Conservation (phyloP, 331 rosid genomes). For the Prunus yedoensis region DNA sequence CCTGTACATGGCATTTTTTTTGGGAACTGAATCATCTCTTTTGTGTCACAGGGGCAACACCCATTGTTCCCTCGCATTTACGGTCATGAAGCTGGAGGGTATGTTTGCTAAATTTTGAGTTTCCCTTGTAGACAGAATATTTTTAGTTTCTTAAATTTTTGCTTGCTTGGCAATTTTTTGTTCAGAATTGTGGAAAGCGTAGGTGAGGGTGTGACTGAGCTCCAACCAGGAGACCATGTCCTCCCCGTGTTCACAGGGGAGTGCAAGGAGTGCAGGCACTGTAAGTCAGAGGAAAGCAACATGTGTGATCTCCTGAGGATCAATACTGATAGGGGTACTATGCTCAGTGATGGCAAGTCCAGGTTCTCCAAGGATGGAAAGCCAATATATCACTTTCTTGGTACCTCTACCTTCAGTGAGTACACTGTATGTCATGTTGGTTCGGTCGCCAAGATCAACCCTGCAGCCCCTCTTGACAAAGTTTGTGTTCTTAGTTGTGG, state of each 20-base stretch:
- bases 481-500: slow-evolving; percentile 86
- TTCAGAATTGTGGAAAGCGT: slow-evolving; percentile 82
- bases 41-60: slow-evolving; percentile 63
- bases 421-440: slow-evolving; percentile 79
- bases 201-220: slow-evolving; percentile 80
- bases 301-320: slow-evolving; percentile 80
- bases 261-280: slow-evolving; percentile 73
- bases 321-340: slow-evolving; percentile 77
- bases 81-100: slow-evolving; percentile 98
- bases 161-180: background rate
- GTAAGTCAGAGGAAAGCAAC: slow-evolving; percentile 83
- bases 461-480: slow-evolving; percentile 88
- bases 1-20: background rate
- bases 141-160: background rate
- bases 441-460: slow-evolving; percentile 71
- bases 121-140: background rate
- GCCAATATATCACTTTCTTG: slow-evolving; percentile 74
- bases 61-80: slow-evolving; percentile 86
- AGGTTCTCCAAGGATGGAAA: slow-evolving; percentile 73
- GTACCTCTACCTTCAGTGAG: slow-evolving; percentile 80
- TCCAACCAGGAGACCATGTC: slow-evolving; percentile 82
- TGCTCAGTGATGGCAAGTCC: slow-evolving; percentile 56
- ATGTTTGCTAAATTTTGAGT: slow-evolving; percentile 6
- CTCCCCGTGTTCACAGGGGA: slow-evolving; percentile 88
- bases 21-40: background rate